phyloP scores from a whole-genome alignment of 805 yeast genomes.

The Danielia oregonensis region DNA sequence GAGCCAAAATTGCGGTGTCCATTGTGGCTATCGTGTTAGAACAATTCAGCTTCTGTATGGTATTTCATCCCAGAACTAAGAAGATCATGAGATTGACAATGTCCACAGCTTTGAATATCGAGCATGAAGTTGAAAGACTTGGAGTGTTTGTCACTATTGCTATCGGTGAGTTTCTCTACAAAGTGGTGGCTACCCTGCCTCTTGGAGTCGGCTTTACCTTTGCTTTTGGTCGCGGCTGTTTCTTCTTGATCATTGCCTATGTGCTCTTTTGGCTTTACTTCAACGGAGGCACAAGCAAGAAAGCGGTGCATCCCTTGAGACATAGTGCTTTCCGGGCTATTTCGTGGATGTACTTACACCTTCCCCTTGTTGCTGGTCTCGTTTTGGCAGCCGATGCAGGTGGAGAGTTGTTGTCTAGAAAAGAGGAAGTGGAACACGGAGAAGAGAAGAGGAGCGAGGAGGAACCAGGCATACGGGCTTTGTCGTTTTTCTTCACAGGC shows the following conservation, averaged over 20 bases:
- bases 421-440: constrained; percentile 8
- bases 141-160: constrained; percentile 60
- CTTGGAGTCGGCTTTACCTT: constrained; percentile 44
- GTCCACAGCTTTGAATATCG: constrained; percentile 61
- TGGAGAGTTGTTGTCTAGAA: constrained; percentile 40
- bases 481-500: constrained; percentile 49
- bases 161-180: constrained; percentile 59
- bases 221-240: constrained; percentile 46
- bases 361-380: constrained; percentile 49
- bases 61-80: constrained; percentile 48
- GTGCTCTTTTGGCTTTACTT: constrained; percentile 50
- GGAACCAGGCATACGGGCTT: constrained; percentile 34
- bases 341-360: constrained; percentile 44
- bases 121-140: constrained; percentile 62
- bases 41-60: constrained; percentile 28
- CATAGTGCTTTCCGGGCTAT: constrained; percentile 44
- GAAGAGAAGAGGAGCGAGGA: constrained; percentile 7
- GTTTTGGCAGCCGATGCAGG: constrained; percentile 60
- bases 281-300: constrained; percentile 47
- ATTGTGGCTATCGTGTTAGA: constrained; percentile 41
- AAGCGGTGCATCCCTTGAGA: constrained; percentile 54
- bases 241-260: constrained; percentile 47
- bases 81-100: constrained; percentile 37
- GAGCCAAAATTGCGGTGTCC: constrained; percentile 45
- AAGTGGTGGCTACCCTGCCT: constrained; percentile 47